A percentile compares a stretch with the other conserved stretches of the same genome.
Conservation (phyloP, 2,329 filamentous ascomycete species). For the Clarireedia homoeocarpa region DNA sequence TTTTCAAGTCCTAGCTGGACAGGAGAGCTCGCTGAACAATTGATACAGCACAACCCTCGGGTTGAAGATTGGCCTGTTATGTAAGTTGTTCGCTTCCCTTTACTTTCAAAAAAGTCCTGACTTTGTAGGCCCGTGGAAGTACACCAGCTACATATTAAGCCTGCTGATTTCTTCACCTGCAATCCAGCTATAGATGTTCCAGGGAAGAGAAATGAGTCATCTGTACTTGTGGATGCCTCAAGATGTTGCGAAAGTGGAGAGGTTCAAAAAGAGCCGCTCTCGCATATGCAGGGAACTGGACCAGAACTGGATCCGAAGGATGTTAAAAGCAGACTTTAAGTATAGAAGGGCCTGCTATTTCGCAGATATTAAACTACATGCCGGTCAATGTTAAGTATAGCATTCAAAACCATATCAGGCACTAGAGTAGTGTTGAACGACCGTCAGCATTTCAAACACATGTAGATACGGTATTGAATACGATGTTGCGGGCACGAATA, state of each 20-base stretch:
- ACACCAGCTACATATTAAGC: slow-evolving; percentile 63
- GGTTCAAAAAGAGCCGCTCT: slow-evolving; percentile 13
- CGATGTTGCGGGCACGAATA: too few species aligned
- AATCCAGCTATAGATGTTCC: slow-evolving; percentile 45
- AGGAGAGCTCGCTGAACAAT: neutral
- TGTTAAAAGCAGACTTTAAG: neutral
- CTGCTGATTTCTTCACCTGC: slow-evolving; percentile 46
- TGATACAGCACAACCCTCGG: slow-evolving; percentile 59
- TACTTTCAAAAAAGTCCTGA: slow-evolving; percentile 32
- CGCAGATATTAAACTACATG: too few species aligned
- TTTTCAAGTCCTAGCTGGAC: neutral
- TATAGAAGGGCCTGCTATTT: too few species aligned
- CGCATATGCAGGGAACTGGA: slow-evolving; percentile 19
- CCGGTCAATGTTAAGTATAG: too few species aligned
- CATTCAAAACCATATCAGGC: too few species aligned
- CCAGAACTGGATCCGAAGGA: slow-evolving; percentile 17
- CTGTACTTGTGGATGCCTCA: slow-evolving; percentile 12
- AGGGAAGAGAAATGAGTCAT: slow-evolving; percentile 48
- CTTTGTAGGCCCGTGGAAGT: slow-evolving; percentile 56
- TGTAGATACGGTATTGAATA: too few species aligned
- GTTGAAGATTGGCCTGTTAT: slow-evolving; percentile 82
- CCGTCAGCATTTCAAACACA: too few species aligned
- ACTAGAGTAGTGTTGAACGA: too few species aligned
- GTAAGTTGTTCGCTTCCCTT: neutral
- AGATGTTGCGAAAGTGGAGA: slow-evolving; percentile 18